Base-by-base conservation (phyloP, 2,329 filamentous ascomycete genomes). In the Exophiala sp. region DNA sequence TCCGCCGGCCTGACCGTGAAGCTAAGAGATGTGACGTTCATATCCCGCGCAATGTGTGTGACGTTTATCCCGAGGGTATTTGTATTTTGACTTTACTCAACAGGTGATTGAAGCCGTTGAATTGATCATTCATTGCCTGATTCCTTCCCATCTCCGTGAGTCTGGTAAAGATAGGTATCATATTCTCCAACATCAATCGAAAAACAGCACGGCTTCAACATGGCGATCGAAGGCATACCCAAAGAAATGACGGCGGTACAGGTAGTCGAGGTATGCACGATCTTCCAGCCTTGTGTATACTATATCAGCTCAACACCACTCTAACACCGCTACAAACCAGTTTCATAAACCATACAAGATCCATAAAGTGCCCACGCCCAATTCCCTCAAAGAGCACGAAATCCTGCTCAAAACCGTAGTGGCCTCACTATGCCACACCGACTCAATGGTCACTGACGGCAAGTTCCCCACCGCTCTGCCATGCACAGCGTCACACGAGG, bases 391-490 rank as follows among this genome's bases (percentile, higher is more conserved):
- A 3, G 72, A 76, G 0, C 62, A 78, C 59, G 82, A 85, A 58
- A 69, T 86, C n/a, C 75, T 85, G 34, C 72, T 85, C 62, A 82
- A 81, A 65, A 71, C 83, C 47, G 81, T 79, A 50, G 80, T 80
- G 12, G 81, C 79, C 8, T 82, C 79, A 1, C 76, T 83, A 63
- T 85, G 82, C 69, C 82, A 86, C 69, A 85, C 83, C 1, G 82
- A 85, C 68, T 67, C 68, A 56, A 81, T 84, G 78, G 79, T 83
- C 3, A 61, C 63, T 5, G 62, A 70, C 1, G 82, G 82, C 44
- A 66, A 74, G 42, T 78, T 84, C 65, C 66, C 65, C 5, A 72
- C 74, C 0, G 51, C 65, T 2, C 70, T 84, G 1, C 81, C 82
- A 0, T 71, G 73, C 52, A 83, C 74, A 7, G 78, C 72, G 5